These are phyloP conservation scores for Fragaria ananassa DNA, from an alignment of 306 rosid species.

Conservation along the genomic window DNA sequence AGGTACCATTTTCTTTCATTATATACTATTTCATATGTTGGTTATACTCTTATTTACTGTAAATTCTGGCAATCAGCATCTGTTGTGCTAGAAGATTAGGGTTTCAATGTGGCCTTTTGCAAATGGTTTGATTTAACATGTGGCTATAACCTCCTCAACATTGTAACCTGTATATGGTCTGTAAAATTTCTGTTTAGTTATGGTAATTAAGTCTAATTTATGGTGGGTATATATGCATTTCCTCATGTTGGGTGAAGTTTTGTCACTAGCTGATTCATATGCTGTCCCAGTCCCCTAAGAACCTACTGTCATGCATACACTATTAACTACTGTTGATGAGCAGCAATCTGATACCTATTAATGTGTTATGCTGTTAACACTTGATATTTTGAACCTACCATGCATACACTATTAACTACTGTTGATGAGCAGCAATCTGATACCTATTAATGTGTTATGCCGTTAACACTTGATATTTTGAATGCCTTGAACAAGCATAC, in stretches of 20 bases:
- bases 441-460: not conserved
- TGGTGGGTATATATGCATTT: not conserved
- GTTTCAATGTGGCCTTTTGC: not conserved
- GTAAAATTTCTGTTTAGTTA: not conserved
- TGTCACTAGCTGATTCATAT: not conserved
- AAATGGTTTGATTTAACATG: not conserved
- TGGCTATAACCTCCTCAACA: not conserved
- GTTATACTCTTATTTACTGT: slow-evolving; percentile 9
- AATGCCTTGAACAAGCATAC: slow-evolving; percentile 9
- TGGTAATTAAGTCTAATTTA: not conserved
- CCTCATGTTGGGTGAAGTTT: not conserved
- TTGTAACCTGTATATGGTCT: not conserved
- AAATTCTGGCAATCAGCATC: not conserved
- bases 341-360: not conserved
- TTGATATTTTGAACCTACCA: not conserved
- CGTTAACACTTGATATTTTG: not conserved
- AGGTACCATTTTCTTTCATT: slow-evolving; percentile 50
- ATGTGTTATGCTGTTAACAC: not conserved
- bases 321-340: slow-evolving; percentile 10
- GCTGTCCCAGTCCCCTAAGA: not conserved
- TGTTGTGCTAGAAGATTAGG: slow-evolving; percentile 21
- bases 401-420: slow-evolving; percentile 13
- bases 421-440: not conserved
- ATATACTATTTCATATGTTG: slow-evolving; percentile 14
- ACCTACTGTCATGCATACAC: not conserved